A percentile compares a stretch with the other conserved stretches of the same genome.
phyloP scores from a whole-genome alignment of 1,284 basidiomycete species.

The Naganishia sp. region DNA sequence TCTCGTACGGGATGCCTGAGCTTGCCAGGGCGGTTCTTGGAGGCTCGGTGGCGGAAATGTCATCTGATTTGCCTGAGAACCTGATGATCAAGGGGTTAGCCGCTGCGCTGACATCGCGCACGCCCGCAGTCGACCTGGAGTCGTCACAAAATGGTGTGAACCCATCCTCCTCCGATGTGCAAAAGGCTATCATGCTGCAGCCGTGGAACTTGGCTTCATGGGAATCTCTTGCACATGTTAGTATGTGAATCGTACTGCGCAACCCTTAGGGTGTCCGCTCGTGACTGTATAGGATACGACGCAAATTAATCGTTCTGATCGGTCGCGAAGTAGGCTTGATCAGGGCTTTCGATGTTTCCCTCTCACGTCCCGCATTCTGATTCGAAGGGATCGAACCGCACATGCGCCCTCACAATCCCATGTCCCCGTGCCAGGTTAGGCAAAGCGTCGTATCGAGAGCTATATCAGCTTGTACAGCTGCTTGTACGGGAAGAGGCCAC shows the following conservation, averaged over 20 bases:
- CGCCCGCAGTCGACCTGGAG: background rate
- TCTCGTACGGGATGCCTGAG: constrained; percentile 7
- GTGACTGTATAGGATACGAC: no score
- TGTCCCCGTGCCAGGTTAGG: no score
- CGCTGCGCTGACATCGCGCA: background rate
- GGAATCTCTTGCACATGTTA: constrained; percentile 16
- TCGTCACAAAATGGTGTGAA: background rate
- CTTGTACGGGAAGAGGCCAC: no score
- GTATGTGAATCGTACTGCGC: background rate
- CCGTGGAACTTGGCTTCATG: constrained; percentile 21
- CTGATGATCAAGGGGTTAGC: constrained; percentile 10
- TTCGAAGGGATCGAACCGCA: no score
- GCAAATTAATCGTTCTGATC: no score
- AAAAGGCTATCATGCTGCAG: constrained; percentile 25
- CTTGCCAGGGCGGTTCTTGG: constrained; percentile 3
- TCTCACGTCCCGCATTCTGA: no score
- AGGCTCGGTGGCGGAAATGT: background rate
- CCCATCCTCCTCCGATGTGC: background rate
- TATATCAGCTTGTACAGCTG: no score
- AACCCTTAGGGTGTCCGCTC: no score
- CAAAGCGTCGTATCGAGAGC: no score
- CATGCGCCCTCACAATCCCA: no score
- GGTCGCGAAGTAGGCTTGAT: no score
- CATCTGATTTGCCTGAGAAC: background rate
- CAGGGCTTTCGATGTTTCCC: no score